A percentile compares a stretch with the other conserved stretches of the same genome.
phyloP scores from a whole-genome alignment of 768 basidiomycete genomes.

The Boletus rubroflammeus region DNA sequence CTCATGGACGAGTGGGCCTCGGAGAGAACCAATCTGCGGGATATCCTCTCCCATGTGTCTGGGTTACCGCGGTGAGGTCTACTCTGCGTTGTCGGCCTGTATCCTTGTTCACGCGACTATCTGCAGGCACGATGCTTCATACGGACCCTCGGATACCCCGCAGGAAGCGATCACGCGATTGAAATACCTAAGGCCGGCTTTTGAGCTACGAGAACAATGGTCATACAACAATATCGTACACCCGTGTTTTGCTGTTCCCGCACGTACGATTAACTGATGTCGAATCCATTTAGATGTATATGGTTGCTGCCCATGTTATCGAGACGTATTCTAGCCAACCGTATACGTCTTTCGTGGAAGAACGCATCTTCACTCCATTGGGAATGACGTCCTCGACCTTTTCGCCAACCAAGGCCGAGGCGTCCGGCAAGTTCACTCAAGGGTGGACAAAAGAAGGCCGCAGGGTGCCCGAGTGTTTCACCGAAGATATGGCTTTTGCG shows the following conservation, averaged over 20 bases:
- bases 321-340: constrained; percentile 29
- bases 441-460: constrained; percentile 33
- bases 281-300: constrained; percentile 36
- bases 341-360: constrained; percentile 39
- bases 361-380: constrained; percentile 40
- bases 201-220: constrained; percentile 36
- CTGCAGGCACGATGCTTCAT: constrained; percentile 34
- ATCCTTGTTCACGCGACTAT: neutral
- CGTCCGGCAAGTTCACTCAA: constrained; percentile 32
- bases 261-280: neutral
- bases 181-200: constrained; percentile 29
- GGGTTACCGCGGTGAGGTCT: constrained; percentile 36
- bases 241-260: neutral
- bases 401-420: constrained; percentile 30
- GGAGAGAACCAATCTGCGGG: constrained; percentile 34
- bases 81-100: neutral
- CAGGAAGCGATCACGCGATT: constrained; percentile 22
- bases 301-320: constrained; percentile 34
- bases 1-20: constrained; percentile 40
- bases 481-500: constrained; percentile 21
- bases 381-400: constrained; percentile 42
- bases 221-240: constrained; percentile 40
- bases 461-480: constrained; percentile 32
- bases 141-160: constrained; percentile 27
- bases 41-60: constrained; percentile 39